phyloP scores from a whole-genome alignment of 164 flowering plant species.

The Chimonanthus salicifolius region DNA sequence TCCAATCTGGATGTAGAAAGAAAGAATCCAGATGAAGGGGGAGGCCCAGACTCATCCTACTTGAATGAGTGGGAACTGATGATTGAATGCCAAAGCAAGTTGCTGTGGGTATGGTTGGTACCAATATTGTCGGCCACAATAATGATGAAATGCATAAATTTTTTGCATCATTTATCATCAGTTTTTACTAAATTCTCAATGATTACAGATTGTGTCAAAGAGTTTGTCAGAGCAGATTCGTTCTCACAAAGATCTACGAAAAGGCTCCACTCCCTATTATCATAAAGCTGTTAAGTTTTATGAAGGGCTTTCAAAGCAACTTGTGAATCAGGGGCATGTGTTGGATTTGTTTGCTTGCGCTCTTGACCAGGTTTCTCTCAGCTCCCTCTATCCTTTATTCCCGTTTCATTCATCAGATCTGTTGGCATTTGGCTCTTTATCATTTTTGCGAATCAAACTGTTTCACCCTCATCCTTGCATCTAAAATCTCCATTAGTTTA shows the following conservation, averaged over 20 bases:
- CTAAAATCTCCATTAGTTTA: too few relatives aligned
- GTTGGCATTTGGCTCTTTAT: background rate
- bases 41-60: background rate
- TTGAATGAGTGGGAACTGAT: background rate
- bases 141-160: too few relatives aligned
- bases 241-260: conserved; percentile 95
- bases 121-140: too few relatives aligned
- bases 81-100: background rate
- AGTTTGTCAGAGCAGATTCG: conserved; percentile 87
- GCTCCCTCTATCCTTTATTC: background rate
- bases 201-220: conserved; percentile 80
- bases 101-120: too few relatives aligned
- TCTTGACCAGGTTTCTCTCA: conserved; percentile 75
- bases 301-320: conserved; percentile 90
- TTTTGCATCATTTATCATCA: too few relatives aligned
- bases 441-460: too few relatives aligned
- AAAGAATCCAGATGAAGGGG: too few relatives aligned
- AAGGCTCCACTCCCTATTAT: conserved; percentile 81
- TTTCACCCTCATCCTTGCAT: too few relatives aligned
- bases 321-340: conserved; percentile 91
- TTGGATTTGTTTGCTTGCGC: conserved; percentile 94
- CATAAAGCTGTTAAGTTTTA: conserved; percentile 88
- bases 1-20: too few relatives aligned
- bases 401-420: background rate
- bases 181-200: background rate